Evolutionary conservation across 2,329 filamentous ascomycete species (phyloP).

Genomic region (Talaromyces funiculosus): DNA sequence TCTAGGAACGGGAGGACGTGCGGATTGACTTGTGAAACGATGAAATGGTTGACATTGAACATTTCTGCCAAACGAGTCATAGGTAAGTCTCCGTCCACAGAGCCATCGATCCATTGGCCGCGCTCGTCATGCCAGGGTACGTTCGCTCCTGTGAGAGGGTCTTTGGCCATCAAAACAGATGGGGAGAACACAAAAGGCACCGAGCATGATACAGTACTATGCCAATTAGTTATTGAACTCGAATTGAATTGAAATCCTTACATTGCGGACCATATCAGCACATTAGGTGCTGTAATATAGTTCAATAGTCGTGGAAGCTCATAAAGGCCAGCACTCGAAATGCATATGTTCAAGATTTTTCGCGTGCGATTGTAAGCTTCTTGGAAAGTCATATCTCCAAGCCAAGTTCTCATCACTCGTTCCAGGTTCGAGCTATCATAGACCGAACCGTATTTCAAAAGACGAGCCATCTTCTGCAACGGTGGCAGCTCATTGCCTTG

Average conservation of each 20-base stretch:
- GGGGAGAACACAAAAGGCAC: constrained; percentile 81
- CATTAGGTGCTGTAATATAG: constrained; percentile 88
- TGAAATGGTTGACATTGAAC: constrained; percentile 98
- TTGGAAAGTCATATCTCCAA: constrained; percentile 89
- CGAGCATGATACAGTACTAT: constrained; percentile 79
- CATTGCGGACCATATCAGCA: constrained; percentile 93
- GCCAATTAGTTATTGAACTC: neutral
- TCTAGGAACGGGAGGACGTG: constrained; percentile 83
- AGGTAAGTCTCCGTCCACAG: constrained; percentile 87
- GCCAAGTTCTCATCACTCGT: constrained; percentile 70
- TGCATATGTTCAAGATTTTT: constrained; percentile 86
- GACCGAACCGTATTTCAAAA: constrained; percentile 76
- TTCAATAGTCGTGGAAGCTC: constrained; percentile 84
- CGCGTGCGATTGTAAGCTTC: constrained; percentile 94
- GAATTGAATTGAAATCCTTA: constrained; percentile 34
- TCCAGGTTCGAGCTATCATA: constrained; percentile 79
- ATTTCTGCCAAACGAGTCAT: constrained; percentile 86
- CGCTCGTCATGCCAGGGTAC: constrained; percentile 80
- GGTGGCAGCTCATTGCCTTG: constrained; percentile 56
- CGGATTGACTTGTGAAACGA: constrained; percentile 93
- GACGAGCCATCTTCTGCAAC: constrained; percentile 62
- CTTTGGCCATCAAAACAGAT: constrained; percentile 73
- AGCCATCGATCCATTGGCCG: constrained; percentile 87
- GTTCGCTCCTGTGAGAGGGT: constrained; percentile 70
- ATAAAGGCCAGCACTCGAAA: constrained; percentile 80